phyloP scores from a whole-genome alignment of 352 stramenopile genomes.

The Pythium oligandrum region DNA sequence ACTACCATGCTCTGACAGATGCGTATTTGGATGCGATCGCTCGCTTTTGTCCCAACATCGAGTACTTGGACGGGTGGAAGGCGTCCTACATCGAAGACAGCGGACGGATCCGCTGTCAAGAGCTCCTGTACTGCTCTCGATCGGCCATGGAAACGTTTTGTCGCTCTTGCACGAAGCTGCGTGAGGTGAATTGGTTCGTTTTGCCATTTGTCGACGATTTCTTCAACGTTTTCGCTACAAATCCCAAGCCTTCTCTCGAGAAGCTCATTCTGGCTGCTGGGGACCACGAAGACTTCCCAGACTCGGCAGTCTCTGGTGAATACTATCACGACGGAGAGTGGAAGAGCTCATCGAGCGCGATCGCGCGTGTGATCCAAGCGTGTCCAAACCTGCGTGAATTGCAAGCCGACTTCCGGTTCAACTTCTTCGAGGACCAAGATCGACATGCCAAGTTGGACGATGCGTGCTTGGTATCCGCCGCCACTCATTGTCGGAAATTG shows the following conservation, averaged over 20 bases:
- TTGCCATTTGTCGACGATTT: slow-evolving; percentile 65
- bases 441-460: no score
- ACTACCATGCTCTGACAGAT: slow-evolving; percentile 15
- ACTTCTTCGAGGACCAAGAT: no score
- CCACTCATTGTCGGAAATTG: no score
- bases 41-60: slow-evolving; percentile 36
- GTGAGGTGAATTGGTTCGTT: slow-evolving; percentile 68
- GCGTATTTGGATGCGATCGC: slow-evolving; percentile 13
- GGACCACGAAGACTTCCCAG: slow-evolving; percentile 18
- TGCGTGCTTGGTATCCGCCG: no score
- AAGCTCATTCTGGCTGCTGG: slow-evolving; percentile 15
- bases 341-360: slow-evolving; percentile 4
- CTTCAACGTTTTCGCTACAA: slow-evolving; percentile 41
- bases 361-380: slow-evolving; percentile 9
- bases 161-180: slow-evolving; percentile 25
- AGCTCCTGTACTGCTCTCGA: slow-evolving; percentile 18
- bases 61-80: slow-evolving; percentile 70
- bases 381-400: slow-evolving; percentile 15
- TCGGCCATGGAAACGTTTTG: slow-evolving; percentile 42
- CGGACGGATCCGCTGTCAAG: slow-evolving; percentile 22
- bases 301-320: slow-evolving; percentile 14
- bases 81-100: slow-evolving; percentile 37
- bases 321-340: slow-evolving; percentile 19
- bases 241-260: slow-evolving; percentile 16
- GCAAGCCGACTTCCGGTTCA: slow-evolving; percentile 13